Evolutionary conservation across 257 asterid species (phyloP).

Genomic region (Apocynum venetum): DNA sequence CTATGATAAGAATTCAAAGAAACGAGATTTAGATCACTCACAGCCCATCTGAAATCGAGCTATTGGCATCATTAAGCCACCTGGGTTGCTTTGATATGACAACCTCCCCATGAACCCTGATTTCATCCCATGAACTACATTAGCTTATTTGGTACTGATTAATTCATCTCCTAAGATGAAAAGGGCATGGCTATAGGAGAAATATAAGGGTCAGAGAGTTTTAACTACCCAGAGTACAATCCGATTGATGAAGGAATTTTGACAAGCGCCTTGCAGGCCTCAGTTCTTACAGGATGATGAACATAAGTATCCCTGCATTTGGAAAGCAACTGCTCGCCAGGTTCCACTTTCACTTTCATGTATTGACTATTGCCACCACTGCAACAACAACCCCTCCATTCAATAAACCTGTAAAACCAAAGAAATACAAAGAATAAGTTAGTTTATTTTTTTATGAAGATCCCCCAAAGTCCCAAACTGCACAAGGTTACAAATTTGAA

Average conservation of each 20-base stretch:
- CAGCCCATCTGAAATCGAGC: slow-evolving; percentile 34
- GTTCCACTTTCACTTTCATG: slow-evolving; percentile 36
- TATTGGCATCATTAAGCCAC: slow-evolving; percentile 42
- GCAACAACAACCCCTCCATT: slow-evolving; percentile 80
- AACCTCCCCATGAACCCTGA: slow-evolving; percentile 83
- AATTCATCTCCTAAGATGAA: not conserved
- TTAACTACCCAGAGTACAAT: slow-evolving; percentile 68
- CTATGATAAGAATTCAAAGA: not conserved
- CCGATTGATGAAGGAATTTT: slow-evolving; percentile 51
- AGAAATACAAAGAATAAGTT: not conserved
- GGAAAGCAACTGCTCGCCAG: slow-evolving; percentile 20
- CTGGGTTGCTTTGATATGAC: slow-evolving; percentile 58
- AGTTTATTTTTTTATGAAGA: not conserved
- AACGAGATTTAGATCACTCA: slow-evolving; percentile 12
- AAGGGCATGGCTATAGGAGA: not conserved
- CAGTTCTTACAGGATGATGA: slow-evolving; percentile 46
- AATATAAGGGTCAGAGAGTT: not conserved
- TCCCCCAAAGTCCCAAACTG: not conserved
- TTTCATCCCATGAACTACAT: slow-evolving; percentile 1
- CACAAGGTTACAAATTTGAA: slow-evolving; percentile 6
- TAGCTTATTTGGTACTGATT: not conserved
- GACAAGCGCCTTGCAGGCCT: slow-evolving; percentile 61
- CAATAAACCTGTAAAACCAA: slow-evolving; percentile 52
- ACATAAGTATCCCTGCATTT: slow-evolving; percentile 52
- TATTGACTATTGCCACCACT: slow-evolving; percentile 44